Evolutionary conservation across 805 yeast species (phyloP).

Genomic region (Ogataea angusta): DNA sequence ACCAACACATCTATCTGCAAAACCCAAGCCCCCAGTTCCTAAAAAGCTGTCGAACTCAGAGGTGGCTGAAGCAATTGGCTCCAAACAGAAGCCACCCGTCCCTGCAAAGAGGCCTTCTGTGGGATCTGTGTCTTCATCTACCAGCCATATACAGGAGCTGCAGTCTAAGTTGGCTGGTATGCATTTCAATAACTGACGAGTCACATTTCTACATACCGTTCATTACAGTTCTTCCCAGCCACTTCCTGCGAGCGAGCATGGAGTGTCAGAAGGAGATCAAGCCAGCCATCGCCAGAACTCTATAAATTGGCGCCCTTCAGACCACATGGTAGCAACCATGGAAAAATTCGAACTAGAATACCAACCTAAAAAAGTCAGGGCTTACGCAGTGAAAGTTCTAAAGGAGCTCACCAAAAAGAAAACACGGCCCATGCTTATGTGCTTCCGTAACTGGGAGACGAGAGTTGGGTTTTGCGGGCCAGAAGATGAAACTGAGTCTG

Average conservation of each 20-base stretch:
- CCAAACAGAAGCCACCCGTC: constrained; percentile 11
- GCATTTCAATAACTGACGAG: constrained; percentile 16
- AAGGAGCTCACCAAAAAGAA: constrained; percentile 25
- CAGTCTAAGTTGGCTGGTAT: constrained; percentile 28
- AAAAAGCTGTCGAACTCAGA: constrained; percentile 1
- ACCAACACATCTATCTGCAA: constrained; percentile 7
- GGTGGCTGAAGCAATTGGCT: background rate
- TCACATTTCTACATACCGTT: constrained; percentile 2
- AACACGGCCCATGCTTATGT: constrained; percentile 18
- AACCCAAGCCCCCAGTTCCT: constrained; percentile 12
- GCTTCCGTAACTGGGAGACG: constrained; percentile 21
- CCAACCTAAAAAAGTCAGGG: constrained; percentile 10
- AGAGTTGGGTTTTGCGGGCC: constrained; percentile 1
- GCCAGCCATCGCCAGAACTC: constrained; percentile 1
- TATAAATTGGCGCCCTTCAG: constrained; percentile 2
- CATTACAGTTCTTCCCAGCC: too few species aligned
- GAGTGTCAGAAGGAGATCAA: background rate
- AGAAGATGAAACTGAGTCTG: background rate
- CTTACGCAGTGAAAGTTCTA: constrained; percentile 19
- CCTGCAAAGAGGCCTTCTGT: constrained; percentile 15
- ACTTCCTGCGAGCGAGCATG: background rate
- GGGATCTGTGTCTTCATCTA: constrained; percentile 2
- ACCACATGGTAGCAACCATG: background rate
- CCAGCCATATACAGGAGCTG: constrained; percentile 30
- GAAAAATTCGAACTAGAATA: background rate